phyloP scores from a whole-genome alignment of 345 rosid species.

The Excoecaria cochinchinensis region DNA sequence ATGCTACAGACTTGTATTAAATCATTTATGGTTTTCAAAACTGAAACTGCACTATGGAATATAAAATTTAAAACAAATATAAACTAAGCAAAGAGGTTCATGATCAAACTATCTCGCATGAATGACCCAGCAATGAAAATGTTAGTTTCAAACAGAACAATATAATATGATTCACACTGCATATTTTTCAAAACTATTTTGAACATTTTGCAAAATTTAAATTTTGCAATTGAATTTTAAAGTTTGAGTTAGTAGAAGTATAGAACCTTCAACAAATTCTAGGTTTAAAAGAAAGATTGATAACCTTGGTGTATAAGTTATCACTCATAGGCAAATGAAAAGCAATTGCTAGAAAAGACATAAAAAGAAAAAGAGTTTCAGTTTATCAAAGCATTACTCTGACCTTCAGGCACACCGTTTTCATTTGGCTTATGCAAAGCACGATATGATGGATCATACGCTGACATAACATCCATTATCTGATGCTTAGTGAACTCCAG shows the following conservation, averaged over 20 bases:
- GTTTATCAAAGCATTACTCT: constrained; percentile 24
- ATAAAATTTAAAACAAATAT: background rate
- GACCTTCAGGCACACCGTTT: constrained; percentile 74
- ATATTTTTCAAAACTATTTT: background rate
- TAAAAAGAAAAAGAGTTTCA: constrained; percentile 8
- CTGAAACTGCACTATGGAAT: background rate
- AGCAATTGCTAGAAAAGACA: background rate
- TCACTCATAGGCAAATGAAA: background rate
- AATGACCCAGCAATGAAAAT: background rate
- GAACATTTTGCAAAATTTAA: background rate
- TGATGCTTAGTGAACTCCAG: constrained; percentile 94
- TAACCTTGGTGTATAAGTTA: background rate
- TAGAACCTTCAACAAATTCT: background rate
- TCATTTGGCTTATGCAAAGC: constrained; percentile 78
- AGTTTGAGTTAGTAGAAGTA: too few relatives aligned
- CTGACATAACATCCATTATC: constrained; percentile 78
- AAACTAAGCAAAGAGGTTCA: background rate
- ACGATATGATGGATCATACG: constrained; percentile 90
- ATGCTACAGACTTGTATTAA: background rate
- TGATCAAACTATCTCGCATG: background rate
- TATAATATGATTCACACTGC: background rate
- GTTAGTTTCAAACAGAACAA: background rate
- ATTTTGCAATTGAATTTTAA: background rate
- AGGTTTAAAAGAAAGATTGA: background rate
- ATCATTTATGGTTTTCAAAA: background rate